Evolutionary conservation across 2,329 filamentous ascomycete genomes (phyloP), one percentile per base, ranked within the genome.

Genomic region (Dactylellina parvicollis): DNA sequence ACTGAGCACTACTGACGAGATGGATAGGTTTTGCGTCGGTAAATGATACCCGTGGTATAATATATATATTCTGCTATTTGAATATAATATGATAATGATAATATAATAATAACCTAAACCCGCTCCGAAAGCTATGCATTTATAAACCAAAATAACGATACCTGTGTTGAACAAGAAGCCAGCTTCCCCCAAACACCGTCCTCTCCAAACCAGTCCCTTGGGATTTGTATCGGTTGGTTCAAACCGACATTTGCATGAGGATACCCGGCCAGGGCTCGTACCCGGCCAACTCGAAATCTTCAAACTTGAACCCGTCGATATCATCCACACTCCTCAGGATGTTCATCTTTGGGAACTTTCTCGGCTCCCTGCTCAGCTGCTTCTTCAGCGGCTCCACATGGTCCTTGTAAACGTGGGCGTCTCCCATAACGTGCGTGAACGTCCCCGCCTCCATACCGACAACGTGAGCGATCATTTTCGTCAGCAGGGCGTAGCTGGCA

Each of bases 191-290:
- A 38, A 38, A 38, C 34, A 38, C 34, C 34, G 12, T 50, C 3
- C 12, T 47, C n/a, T 22, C 36, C 34, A 4, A 20, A 10, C 14
- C 14, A 22, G 7, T 16, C n/a, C n/a, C n/a, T n/a, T n/a, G n/a
- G n/a, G n/a, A n/a, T n/a, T n/a, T n/a, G 9, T 26, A 18, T 26
- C 24, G 16, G 36, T 36, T 26, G 16, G 30, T 40, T 74, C 77
- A 92, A 69, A 98, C 94, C 79, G 92, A 96, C 95, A 99, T 99
- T 84, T 98, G 97, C 95, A 99, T 99, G 46, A 91, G 86, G 82
- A 99, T 96, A 3, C 86, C 86, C 83, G 93, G 94, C 81, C 97
- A 92, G 65, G 95, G 94, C 54, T 93, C 87, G 80, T 99, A 99
- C 0, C 90, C 93, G 78, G 91, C 85, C 4, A 99, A 86, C 69